Evolutionary conservation across 2,329 filamentous ascomycete species (phyloP), one percentile per base, ranked within the genome.

Genomic region (Penicillium sp.): DNA sequence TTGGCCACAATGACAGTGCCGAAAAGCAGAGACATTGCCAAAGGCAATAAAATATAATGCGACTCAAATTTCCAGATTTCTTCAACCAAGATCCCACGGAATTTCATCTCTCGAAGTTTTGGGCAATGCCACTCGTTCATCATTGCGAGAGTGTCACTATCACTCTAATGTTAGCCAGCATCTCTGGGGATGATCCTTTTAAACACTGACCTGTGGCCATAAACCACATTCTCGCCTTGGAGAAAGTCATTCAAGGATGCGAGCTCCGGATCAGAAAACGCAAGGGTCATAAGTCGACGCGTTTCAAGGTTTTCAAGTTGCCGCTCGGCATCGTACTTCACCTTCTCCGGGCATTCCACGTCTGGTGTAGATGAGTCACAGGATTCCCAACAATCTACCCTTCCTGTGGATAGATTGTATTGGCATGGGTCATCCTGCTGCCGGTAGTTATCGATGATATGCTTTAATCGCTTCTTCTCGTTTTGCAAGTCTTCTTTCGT

Each of bases 61-160:
- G 7, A 23, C 15, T 21, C 15, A 11, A 25, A 8, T 8, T 23
- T 14, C 32, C 18, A 34, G 6, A 16, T 19, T 34, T 34, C 32
- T 16, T 34, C 13, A 21, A 34, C 19, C 20, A 14, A 15, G 18
- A 34, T 34, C n/a, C 32, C 33, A 14, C 33, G 33, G 15, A 36
- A 36, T 36, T 27, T 19, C 20, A 36, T 18, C 33, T 28, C 33
- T 26, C 33, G 33, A 36, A 27, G 14, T 36, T 36, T 36, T 28
- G 21, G 20, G 33, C 31, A 23, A 11, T 23, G 21, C 21, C 21
- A 23, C 11, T 4, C 16, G 6, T 21, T 33, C 18, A 33, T 19
- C 18, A 33, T 9, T 16, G 4, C n/a, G 18, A 33, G 31, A 19
- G 17, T 21, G 20, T 33, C 18, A 4, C 31, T 33, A 19, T 33